These are phyloP conservation scores for Hypoxylon rubiginosum DNA, from an alignment of 2,329 filamentous ascomycete species.

Conservation along the genomic window DNA sequence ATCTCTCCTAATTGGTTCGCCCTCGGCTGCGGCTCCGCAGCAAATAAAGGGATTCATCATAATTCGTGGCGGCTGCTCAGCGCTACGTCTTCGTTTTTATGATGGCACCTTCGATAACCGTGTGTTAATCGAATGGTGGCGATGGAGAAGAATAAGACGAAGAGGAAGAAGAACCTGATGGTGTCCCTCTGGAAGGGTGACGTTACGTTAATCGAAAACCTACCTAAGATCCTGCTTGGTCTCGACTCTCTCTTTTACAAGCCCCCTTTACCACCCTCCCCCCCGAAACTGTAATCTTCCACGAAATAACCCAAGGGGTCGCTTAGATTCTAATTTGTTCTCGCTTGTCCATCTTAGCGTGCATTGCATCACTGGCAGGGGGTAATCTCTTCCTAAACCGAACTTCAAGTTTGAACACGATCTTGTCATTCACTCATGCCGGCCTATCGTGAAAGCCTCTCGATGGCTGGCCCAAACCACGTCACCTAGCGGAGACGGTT, in stretches of 20 bases:
- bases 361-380: conserved; percentile 36
- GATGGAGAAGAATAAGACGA: background rate
- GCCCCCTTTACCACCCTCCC: conserved; percentile 7
- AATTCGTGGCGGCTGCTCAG: conserved; percentile 27
- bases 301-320: conserved; percentile 2
- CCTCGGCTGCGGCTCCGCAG: conserved; percentile 39
- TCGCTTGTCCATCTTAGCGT: conserved; percentile 21
- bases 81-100: conserved; percentile 27
- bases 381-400: conserved; percentile 37
- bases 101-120: conserved; percentile 21
- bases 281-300: conserved; percentile 28
- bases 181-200: conserved; percentile 19
- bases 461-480: conserved; percentile 30
- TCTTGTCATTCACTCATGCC: conserved; percentile 26
- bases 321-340: conserved; percentile 23
- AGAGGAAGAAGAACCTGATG: background rate
- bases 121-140: conserved; percentile 21
- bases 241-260: conserved; percentile 8
- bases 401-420: conserved; percentile 19
- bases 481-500: conserved; percentile 38
- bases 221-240: conserved; percentile 19
- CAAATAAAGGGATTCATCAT: conserved; percentile 37
- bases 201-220: conserved; percentile 38
- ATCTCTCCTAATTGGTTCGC: conserved; percentile 27
- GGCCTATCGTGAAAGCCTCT: conserved; percentile 39